Conservation (phyloP, 2,329 filamentous ascomycete species). For the Clarireedia paspali region DNA sequence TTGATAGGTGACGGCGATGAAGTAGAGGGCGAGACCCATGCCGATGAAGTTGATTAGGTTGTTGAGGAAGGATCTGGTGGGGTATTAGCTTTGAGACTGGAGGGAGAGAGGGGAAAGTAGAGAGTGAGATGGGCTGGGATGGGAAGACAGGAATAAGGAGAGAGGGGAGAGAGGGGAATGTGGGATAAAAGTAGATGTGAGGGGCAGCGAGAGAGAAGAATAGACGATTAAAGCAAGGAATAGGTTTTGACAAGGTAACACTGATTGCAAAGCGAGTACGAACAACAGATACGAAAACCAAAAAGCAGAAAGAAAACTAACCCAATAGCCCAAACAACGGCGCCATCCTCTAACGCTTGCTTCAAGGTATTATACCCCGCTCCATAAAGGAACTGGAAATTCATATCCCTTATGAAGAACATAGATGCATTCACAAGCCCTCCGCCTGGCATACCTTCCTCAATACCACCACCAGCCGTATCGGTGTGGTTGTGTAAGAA, state of each 20-base stretch:
- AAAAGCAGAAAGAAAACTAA: slow-evolving; percentile 18
- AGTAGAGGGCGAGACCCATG: slow-evolving; percentile 58
- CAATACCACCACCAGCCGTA: neutral
- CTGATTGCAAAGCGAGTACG: neutral
- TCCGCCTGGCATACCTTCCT: neutral
- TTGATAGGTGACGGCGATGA: slow-evolving; percentile 55
- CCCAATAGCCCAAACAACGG: slow-evolving; percentile 33
- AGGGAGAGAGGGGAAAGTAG: neutral
- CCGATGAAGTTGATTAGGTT: slow-evolving; percentile 58
- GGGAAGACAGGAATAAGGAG: too few relatives aligned
- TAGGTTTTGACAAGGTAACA: neutral
- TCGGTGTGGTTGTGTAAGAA: slow-evolving; percentile 1
- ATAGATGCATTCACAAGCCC: neutral
- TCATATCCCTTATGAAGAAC: neutral
- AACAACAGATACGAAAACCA: neutral
- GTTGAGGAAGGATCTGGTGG: slow-evolving; percentile 48
- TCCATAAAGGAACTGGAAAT: slow-evolving; percentile 1
- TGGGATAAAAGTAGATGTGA: too few relatives aligned
- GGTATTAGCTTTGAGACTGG: too few relatives aligned
- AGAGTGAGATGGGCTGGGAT: neutral
- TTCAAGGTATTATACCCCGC: slow-evolving; percentile 61
- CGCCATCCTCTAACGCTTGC: slow-evolving; percentile 63
- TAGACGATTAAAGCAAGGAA: neutral
- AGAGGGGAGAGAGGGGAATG: too few relatives aligned
- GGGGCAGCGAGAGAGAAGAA: neutral